Conservation (phyloP, 768 basidiomycete genomes). For the Symmetrospora coprosmae region DNA sequence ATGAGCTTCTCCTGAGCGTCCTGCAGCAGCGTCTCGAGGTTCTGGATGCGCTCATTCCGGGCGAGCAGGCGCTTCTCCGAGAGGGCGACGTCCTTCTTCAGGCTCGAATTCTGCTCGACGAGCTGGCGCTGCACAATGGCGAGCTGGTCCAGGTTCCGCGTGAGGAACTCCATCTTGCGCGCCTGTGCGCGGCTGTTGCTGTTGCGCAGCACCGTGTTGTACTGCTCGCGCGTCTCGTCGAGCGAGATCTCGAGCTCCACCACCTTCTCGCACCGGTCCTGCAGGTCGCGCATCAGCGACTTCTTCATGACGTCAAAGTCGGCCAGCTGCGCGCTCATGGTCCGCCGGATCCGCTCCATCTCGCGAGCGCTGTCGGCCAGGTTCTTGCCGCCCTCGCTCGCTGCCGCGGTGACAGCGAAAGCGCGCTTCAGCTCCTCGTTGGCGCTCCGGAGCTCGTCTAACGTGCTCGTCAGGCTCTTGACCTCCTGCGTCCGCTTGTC, state of each 20-base stretch:
- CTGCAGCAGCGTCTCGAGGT: conserved; percentile 78
- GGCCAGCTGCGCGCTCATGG: conserved; percentile 91
- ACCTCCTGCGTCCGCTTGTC: conserved; percentile 72
- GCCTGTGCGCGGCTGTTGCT: conserved; percentile 97
- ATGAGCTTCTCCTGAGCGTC: conserved; percentile 84
- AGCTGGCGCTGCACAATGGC: conserved; percentile 98
- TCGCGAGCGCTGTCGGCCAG: conserved; percentile 94
- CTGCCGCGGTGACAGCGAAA: conserved; percentile 89
- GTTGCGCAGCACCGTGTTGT: conserved; percentile 94
- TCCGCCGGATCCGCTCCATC: conserved; percentile 87
- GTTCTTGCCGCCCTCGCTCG: conserved; percentile 92
- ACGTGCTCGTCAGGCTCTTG: conserved; percentile 63
- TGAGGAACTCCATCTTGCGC: conserved; percentile 98
- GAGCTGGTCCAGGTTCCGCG: conserved; percentile 87
- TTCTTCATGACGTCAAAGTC: conserved; percentile 99
- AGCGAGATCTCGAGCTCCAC: conserved; percentile 97
- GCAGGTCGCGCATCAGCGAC: conserved; percentile 93
- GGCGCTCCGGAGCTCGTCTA: conserved; percentile 85
- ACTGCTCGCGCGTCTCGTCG: conserved; percentile 96
- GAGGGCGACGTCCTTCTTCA: conserved; percentile 95
- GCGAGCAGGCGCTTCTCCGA: conserved; percentile 92
- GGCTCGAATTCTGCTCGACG: conserved; percentile 88
- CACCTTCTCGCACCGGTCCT: conserved; percentile 99
- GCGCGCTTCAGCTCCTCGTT: conserved; percentile 99
- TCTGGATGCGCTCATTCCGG: conserved; percentile 93